Evolutionary conservation across 805 yeast species (phyloP).

Genomic region (Candida michaelii): DNA sequence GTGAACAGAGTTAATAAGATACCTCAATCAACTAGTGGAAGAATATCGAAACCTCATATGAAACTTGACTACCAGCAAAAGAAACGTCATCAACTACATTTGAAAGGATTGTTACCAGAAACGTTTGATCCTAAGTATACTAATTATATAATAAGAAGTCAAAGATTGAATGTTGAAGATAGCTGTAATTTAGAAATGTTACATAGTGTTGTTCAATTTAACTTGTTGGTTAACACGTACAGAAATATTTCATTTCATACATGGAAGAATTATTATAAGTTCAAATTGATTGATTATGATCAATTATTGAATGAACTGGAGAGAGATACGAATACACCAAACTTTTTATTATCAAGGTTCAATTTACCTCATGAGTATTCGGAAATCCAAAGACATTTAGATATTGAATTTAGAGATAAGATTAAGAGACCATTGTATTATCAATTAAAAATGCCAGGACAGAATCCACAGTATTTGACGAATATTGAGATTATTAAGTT

Average conservation of each 20-base stretch:
- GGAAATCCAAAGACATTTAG: conserved; percentile 33
- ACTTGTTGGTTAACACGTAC: conserved; percentile 38
- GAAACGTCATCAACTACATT: conserved; percentile 21
- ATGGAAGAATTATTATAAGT: conserved; percentile 39
- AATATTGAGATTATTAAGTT: conserved; percentile 41
- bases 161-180: conserved; percentile 35
- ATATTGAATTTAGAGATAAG: conserved; percentile 32
- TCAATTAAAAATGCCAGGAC: conserved; percentile 30
- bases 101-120: conserved; percentile 41
- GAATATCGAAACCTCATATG: conserved; percentile 18
- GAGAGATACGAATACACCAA: conserved; percentile 13
- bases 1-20: conserved; percentile 40
- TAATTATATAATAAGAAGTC: conserved; percentile 27
- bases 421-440: conserved; percentile 39
- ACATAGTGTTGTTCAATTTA: conserved; percentile 43
- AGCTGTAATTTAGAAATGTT: conserved; percentile 41
- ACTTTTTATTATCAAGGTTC: conserved; percentile 23
- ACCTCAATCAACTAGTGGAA: conserved; percentile 12
- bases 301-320: conserved; percentile 20
- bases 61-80: conserved; percentile 17
- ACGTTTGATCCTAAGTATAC: conserved; percentile 30
- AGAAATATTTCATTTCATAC: conserved; percentile 39
- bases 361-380: conserved; percentile 32
- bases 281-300: conserved; percentile 40
- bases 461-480: conserved; percentile 33